Evolutionary conservation across 2,329 filamentous ascomycete species (phyloP), one percentile per base, ranked within the genome.

Genomic region (Epicoccum nigrum): DNA sequence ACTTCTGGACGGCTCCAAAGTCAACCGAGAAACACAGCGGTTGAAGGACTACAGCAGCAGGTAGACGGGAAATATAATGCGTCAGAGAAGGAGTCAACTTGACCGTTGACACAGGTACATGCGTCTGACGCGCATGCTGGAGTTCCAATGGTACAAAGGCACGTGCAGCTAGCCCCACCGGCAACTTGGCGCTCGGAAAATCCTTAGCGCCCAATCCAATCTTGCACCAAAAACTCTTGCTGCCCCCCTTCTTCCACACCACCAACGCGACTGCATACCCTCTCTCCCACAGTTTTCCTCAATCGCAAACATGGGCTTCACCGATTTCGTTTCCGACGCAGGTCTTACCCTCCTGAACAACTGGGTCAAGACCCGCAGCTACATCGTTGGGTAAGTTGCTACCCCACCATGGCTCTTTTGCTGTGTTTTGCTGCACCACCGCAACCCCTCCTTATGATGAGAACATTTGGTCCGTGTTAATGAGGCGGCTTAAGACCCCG

Each of bases 391-490:
- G 89, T 92, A 87, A 74, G 89, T 85, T 60, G 58, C 61, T 62
- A 62, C 66, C 66, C 62, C 63, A 61, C 69, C 54, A 60, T 56
- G 48, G 7, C 47, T 52, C 42, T 41, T 35, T 45, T 43, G 51
- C 37, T 37, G 54, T 49, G 55, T 54, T 54, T 62, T 51, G 63
- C 55, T 34, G 38, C 55, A 54, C 49, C 58, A 60, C 59, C 58
- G 58, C 62, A 52, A 54, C 57, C 59, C 62, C 39, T 41, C 60
- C 64, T 74, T 66, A 83, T 88, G 89, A 92, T 92, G 89, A 92
- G 82, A 88, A 83, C 81, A 81, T 86, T 92, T 92, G 88, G 90
- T 93, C 90, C 89, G 89, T 93, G 89, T 94, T 93, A 86, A 90
- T 84, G 88, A 93, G 87, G 86, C 86, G 88, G 85, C 83, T 91